Conservation (phyloP, 1,284 basidiomycete species). For the Puccinia coronata region DNA sequence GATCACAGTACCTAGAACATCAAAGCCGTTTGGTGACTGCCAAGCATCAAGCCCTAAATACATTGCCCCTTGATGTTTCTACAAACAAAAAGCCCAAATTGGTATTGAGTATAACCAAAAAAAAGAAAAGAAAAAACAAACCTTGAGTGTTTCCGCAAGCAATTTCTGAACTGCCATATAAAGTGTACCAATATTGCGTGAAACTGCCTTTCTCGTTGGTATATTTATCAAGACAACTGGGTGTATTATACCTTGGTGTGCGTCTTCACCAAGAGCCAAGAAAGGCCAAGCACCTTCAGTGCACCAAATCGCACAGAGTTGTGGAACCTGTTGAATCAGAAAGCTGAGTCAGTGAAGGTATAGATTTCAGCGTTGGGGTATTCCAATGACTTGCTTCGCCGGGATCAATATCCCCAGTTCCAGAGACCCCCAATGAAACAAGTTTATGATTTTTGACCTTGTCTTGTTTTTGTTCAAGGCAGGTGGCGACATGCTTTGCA, state of each 20-base stretch:
- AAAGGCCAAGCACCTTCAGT: no score
- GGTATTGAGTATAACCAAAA: no score
- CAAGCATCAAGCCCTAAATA: conserved; percentile 23
- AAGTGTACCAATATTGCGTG: no score
- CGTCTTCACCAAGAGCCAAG: no score
- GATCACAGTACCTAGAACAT: neutral
- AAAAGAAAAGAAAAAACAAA: neutral
- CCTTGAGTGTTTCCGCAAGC: neutral
- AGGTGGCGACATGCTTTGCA: neutral
- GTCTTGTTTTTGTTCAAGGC: neutral
- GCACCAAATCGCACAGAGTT: conserved; percentile 24
- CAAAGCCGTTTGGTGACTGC: no score
- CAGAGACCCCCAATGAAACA: neutral
- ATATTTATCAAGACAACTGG: neutral
- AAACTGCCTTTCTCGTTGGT: no score
- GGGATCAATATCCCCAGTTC: conserved; percentile 20
- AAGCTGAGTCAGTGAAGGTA: no score
- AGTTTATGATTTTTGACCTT: conserved; percentile 9
- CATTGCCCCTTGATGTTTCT: neutral
- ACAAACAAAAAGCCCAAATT: no score
- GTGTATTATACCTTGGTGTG: neutral
- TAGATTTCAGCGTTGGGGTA: no score
- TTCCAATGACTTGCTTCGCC: neutral
- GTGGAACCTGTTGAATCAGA: neutral
- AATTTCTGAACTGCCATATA: conserved; percentile 11